Conservation (phyloP, 2,329 filamentous ascomycete species). For the Ilyonectria sp. region DNA sequence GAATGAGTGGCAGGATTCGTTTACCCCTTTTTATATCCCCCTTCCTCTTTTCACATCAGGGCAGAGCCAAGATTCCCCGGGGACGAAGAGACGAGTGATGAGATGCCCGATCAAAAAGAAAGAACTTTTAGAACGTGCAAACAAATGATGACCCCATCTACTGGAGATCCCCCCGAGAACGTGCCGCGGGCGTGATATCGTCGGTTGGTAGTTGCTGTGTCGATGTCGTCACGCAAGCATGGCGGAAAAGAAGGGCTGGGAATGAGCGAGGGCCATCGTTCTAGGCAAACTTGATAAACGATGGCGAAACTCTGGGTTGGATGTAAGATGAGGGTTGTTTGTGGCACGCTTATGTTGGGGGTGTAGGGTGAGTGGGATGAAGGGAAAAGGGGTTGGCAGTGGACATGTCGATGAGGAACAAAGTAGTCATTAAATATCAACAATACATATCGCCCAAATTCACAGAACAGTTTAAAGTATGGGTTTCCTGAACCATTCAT, state of each 20-base stretch:
- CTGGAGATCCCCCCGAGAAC: slow-evolving; percentile 42
- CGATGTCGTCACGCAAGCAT: slow-evolving; percentile 10
- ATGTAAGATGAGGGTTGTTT: slow-evolving; percentile 24
- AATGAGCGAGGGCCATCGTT: slow-evolving; percentile 15
- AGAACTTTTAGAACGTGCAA: slow-evolving; percentile 50
- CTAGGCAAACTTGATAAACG: slow-evolving; percentile 24
- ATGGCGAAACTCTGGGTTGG: slow-evolving; percentile 24
- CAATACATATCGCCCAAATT: slow-evolving; percentile 30
- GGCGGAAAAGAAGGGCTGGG: slow-evolving; percentile 16
- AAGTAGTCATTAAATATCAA: slow-evolving; percentile 35
- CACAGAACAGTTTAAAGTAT: background rate
- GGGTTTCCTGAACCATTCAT: background rate
- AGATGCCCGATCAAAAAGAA: slow-evolving; percentile 47
- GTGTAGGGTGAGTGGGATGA: background rate
- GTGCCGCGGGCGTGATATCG: slow-evolving; percentile 45
- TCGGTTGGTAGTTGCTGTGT: slow-evolving; percentile 31
- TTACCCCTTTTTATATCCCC: slow-evolving; percentile 47
- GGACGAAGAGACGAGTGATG: slow-evolving; percentile 45
- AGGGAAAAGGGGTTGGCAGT: slow-evolving; percentile 22
- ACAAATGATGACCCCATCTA: slow-evolving; percentile 46
- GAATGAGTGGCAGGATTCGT: slow-evolving; percentile 45
- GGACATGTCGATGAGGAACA: slow-evolving; percentile 28
- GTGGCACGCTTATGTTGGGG: slow-evolving; percentile 6
- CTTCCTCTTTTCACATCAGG: slow-evolving; percentile 46
- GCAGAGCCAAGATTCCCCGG: slow-evolving; percentile 49